A percentile compares a stretch with the other conserved stretches of the same genome.
Conservation (phyloP, 805 yeast species). For the Lipomyces chichibuensis region DNA sequence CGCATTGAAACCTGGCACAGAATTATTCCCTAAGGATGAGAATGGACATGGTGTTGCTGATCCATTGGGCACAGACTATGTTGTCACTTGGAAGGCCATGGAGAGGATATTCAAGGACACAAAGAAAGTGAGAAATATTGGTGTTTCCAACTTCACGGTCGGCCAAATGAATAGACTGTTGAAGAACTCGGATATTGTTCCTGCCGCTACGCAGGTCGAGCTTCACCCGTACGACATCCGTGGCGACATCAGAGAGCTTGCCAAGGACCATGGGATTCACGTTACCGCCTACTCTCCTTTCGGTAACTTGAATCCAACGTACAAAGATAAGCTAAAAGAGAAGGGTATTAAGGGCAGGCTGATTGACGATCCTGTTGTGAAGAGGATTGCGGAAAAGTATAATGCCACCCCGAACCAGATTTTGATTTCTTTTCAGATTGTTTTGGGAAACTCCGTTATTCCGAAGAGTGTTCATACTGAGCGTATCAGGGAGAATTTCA, state of each 20-base stretch:
- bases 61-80: conserved; percentile 43
- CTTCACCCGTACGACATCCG: conserved; percentile 73
- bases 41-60: conserved; percentile 48
- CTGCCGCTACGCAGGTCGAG: conserved; percentile 76
- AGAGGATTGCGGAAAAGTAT: conserved; percentile 60
- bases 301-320: conserved; percentile 50
- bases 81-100: conserved; percentile 65
- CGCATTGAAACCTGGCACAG: conserved; percentile 47
- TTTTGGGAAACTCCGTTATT: conserved; percentile 11
- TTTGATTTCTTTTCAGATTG: conserved; percentile 19
- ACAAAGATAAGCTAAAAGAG: not conserved
- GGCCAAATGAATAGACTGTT: conserved; percentile 57
- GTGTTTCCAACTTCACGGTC: conserved; percentile 72
- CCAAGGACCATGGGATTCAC: conserved; percentile 56
- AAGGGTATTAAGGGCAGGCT: conserved; percentile 40
- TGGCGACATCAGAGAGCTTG: conserved; percentile 56
- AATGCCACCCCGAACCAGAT: conserved; percentile 55
- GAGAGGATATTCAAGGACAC: conserved; percentile 57
- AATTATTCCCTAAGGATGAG: conserved; percentile 44
- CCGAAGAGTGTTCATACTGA: conserved; percentile 15
- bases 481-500: conserved; percentile 6
- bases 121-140: conserved; percentile 65
- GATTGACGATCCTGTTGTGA: conserved; percentile 53
- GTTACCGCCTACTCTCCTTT: conserved; percentile 80
- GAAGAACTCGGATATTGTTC: conserved; percentile 55